Evolutionary conservation across 2,329 filamentous ascomycete genomes (phyloP).

Genomic region (Huntiella decipiens): DNA sequence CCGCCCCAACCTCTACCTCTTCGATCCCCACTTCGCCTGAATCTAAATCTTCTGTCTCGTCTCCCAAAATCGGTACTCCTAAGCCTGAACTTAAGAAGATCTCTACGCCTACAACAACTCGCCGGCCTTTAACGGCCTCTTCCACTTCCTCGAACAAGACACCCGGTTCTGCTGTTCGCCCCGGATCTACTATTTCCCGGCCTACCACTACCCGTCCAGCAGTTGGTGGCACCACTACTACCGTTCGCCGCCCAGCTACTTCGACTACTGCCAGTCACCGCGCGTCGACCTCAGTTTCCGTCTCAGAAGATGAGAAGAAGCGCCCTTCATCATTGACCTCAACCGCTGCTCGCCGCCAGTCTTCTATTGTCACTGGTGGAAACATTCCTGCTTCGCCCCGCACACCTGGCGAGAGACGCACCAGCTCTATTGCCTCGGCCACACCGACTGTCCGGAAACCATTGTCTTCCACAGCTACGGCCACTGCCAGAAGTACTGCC

Average conservation of each 20-base stretch:
- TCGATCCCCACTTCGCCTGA: constrained; percentile 18
- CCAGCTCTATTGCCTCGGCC: constrained; percentile 22
- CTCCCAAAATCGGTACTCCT: constrained; percentile 11
- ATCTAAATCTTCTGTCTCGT: constrained; percentile 16
- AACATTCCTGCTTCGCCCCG: constrained; percentile 17
- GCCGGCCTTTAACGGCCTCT: constrained; percentile 19
- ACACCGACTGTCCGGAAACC: constrained; percentile 13
- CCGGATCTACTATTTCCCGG: constrained; percentile 26
- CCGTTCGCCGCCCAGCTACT: constrained; percentile 18
- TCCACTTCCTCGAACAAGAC: constrained; percentile 14
- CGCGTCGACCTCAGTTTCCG: constrained; percentile 28
- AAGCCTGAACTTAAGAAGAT: constrained; percentile 20
- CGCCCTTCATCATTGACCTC: constrained; percentile 14
- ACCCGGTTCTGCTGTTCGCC: constrained; percentile 18
- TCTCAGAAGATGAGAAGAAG: constrained; percentile 32
- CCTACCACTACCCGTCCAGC: constrained; percentile 27
- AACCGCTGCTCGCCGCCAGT: constrained; percentile 19
- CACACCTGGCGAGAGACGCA: constrained; percentile 15
- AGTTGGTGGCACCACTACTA: constrained; percentile 14
- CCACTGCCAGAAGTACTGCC: constrained; percentile 2
- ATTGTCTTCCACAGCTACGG: constrained; percentile 3
- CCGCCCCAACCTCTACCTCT: constrained; percentile 16
- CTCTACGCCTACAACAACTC: constrained; percentile 16
- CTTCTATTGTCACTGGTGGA: constrained; percentile 15
- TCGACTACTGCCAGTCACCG: constrained; percentile 25